Evolutionary conservation across 345 rosid genomes (phyloP).

Genomic region (Populus davidiana): DNA sequence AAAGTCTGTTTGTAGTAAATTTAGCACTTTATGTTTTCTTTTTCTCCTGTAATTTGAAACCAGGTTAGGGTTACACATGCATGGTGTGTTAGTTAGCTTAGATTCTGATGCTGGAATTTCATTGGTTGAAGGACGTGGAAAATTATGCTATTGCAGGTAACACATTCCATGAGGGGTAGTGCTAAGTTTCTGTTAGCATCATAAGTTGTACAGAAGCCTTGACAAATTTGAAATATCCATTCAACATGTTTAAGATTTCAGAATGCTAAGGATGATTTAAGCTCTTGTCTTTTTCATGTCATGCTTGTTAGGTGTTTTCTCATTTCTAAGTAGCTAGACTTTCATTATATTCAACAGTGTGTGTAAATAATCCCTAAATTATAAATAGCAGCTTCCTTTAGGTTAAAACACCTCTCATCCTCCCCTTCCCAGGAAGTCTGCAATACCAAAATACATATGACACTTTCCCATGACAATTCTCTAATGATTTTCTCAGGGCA

Average conservation of each 20-base stretch:
- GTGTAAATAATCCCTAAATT: not conserved
- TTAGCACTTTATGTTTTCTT: not conserved
- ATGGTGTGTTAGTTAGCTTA: not conserved
- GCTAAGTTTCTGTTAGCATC: not conserved
- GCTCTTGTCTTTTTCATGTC: not conserved
- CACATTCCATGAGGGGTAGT: not conserved
- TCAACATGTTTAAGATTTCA: not conserved
- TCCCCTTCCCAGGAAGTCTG: not conserved
- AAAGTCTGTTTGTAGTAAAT: not conserved
- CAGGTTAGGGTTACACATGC: not conserved
- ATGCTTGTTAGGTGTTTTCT: not conserved
- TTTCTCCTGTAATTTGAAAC: not conserved
- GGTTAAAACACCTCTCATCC: not conserved
- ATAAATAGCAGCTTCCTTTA: not conserved
- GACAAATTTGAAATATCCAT: not conserved
- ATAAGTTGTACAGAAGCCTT: not conserved
- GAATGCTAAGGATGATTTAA: not conserved
- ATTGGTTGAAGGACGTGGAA: not conserved
- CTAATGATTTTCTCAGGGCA: slow-evolving; percentile 51
- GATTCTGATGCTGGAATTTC: not conserved
- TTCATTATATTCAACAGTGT: not conserved
- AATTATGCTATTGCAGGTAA: not conserved
- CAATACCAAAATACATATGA: not conserved
- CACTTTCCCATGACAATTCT: not conserved
- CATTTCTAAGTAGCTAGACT: not conserved